phyloP scores from a whole-genome alignment of 2,329 filamentous ascomycete genomes.

The Corniculantispora saksenae region DNA sequence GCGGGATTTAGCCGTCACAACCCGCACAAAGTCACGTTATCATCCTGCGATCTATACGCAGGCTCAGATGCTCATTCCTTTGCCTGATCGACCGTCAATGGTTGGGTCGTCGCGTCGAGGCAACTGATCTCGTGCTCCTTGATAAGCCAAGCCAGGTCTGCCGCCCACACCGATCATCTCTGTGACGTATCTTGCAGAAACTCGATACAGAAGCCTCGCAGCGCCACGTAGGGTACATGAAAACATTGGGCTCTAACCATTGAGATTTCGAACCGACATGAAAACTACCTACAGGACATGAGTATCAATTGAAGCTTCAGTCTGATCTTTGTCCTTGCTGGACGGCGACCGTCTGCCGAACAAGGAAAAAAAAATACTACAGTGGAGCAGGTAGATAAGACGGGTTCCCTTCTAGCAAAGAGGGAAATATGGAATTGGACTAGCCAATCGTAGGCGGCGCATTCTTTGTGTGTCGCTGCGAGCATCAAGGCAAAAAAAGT shows the following conservation, averaged over 20 bases:
- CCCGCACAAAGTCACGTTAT: not conserved
- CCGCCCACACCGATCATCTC: not conserved
- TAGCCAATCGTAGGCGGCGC: constrained; percentile 4
- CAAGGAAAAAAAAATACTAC: not conserved
- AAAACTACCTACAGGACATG: not conserved
- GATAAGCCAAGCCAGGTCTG: too few species aligned
- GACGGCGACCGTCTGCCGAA: too few species aligned
- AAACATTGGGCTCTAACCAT: not conserved
- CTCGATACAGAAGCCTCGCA: not conserved
- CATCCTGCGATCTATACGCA: not conserved
- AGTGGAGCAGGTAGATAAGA: constrained; percentile 11
- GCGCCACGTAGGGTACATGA: not conserved
- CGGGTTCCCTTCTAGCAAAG: not conserved
- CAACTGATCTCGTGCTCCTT: not conserved
- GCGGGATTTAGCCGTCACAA: not conserved
- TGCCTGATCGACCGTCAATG: not conserved
- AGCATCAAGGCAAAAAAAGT: not conserved
- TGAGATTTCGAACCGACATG: not conserved
- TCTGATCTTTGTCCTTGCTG: not conserved
- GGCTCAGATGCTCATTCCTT: not conserved
- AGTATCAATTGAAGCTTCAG: not conserved
- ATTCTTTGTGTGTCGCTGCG: not conserved
- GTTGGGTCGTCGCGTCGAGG: not conserved
- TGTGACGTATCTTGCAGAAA: not conserved
- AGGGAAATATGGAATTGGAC: not conserved